phyloP scores from a whole-genome alignment of 805 yeast genomes.

The Suhomyces xylopsoci region DNA sequence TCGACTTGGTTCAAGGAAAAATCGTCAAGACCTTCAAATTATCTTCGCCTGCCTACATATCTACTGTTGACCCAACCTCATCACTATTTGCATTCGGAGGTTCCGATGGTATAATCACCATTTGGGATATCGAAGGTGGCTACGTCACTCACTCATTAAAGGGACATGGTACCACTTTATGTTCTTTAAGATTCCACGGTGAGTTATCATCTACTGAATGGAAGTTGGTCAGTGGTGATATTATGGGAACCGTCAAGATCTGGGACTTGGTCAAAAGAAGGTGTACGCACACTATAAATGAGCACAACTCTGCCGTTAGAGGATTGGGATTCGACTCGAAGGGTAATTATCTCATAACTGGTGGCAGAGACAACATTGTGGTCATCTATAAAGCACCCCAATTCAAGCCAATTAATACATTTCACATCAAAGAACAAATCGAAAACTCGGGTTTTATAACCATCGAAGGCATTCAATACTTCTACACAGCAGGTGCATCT shows the following conservation, averaged over 20 bases:
- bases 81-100: slow-evolving; percentile 91
- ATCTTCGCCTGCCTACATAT: slow-evolving; percentile 78
- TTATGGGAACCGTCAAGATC: slow-evolving; percentile 52
- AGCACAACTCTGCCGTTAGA: slow-evolving; percentile 83
- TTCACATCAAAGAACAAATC: slow-evolving; percentile 70
- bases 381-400: slow-evolving; percentile 51
- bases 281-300: slow-evolving; percentile 58
- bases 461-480: slow-evolving; percentile 28
- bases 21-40: slow-evolving; percentile 54
- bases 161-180: slow-evolving; percentile 90
- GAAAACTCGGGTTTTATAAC: slow-evolving; percentile 64
- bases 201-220: slow-evolving; percentile 63
- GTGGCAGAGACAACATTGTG: slow-evolving; percentile 85
- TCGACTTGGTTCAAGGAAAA: slow-evolving; percentile 39
- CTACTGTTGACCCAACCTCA: slow-evolving; percentile 75
- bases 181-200: slow-evolving; percentile 73
- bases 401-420: slow-evolving; percentile 57
- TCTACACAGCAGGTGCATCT: slow-evolving; percentile 78
- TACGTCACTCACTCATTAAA: slow-evolving; percentile 84
- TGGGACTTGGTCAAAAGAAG: slow-evolving; percentile 75
- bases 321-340: slow-evolving; percentile 63
- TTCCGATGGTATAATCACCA: slow-evolving; percentile 87
- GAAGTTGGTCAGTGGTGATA: slow-evolving; percentile 73
- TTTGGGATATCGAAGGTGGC: slow-evolving; percentile 89
- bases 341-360: slow-evolving; percentile 63